phyloP scores from a whole-genome alignment of 2,329 filamentous ascomycete species.

The Aspergillus oerlinghausenensis region DNA sequence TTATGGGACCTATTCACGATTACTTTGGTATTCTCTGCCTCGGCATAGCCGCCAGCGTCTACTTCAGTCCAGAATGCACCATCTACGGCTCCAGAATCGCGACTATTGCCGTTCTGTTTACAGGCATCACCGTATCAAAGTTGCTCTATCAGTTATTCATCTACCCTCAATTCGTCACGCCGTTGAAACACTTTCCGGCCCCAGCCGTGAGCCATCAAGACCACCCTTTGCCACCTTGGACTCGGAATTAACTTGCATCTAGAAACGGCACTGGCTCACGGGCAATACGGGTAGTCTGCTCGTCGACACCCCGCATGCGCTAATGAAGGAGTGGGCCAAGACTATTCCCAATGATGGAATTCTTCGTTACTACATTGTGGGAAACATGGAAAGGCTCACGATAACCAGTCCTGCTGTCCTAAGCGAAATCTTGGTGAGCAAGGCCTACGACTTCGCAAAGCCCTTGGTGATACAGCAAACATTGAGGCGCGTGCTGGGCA shows the following conservation, averaged over 20 bases:
- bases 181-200: not conserved
- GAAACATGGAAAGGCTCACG: slow-evolving; percentile 43
- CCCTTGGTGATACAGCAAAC: not conserved
- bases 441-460: slow-evolving; percentile 21
- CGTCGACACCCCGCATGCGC: slow-evolving; percentile 1
- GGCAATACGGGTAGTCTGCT: not conserved
- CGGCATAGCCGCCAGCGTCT: not conserved
- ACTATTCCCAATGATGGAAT: slow-evolving; percentile 47
- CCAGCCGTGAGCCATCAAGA: not conserved
- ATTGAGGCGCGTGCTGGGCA: slow-evolving; percentile 10
- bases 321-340: slow-evolving; percentile 36
- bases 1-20: not conserved
- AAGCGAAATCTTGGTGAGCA: slow-evolving; percentile 47
- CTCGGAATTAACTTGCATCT: not conserved
- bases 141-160: not conserved
- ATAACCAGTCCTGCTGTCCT: slow-evolving; percentile 45
- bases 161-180: not conserved
- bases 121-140: not conserved
- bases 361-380: slow-evolving; percentile 44
- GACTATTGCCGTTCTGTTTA: not conserved
- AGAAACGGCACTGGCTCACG: not conserved
- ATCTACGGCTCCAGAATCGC: not conserved
- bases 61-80: not conserved
- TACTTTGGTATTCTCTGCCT: not conserved
- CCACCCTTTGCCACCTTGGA: not conserved